Base-by-base conservation (phyloP, 768 basidiomycete genomes). In the Tylopilus sp. region DNA sequence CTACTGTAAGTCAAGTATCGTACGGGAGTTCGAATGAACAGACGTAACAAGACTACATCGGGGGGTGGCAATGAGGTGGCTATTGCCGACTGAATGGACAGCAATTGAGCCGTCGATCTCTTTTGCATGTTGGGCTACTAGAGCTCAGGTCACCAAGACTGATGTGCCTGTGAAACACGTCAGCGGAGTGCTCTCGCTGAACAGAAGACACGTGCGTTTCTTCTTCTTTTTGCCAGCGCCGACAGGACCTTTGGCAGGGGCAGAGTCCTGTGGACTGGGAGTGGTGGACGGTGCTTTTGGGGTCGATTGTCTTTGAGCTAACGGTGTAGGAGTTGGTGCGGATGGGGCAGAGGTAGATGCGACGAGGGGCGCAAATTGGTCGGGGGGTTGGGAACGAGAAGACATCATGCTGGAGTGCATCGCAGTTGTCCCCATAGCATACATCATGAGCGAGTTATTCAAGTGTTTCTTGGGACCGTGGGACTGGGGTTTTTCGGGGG, bases 361-460 rank as follows among this genome's bases (percentile, higher is more conserved):
- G 26, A 51, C 56, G 30, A 65, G 65, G 9, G 72, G 58, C 2
- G 63, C 62, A 6, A 72, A 58, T 24, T 64, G 56, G 41, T 66
- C 71, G 7, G 52, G 33, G 25, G 69, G 66, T 12, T 69, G 70
- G 19, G 70, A 56, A 56, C 65, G 74, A 30, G 78, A 71, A 51
- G 83, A 76, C 0, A 81, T 71, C 55, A 76, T 74, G 57, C 74
- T 82, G 19, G 88, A 80, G 59, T 91, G 88, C 43, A 78, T 72
- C 7, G 87, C 89, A 1, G 90, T 89, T 5, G 87, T 81, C 57
- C 78, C 81, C 88, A 93, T 89, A 9, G 91, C 91, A 55, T 86
- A 85, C 62, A 83, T 71, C 57, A 92, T 76, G 21, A 90, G 76
- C 58, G 78, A 72, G 52, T 76, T 82, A 64, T 91, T 89, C 64